Evolutionary conservation across 176 grass and related monocot genomes (phyloP).

Genomic region (sorghum (Sorghum bicolor)): Sorghum_bicolor_NCBIv3 NC_012873.2:57468001-57468500

Average conservation of each 20-base stretch:
- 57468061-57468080: neutral
- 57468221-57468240: neutral
- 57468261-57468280: conserved; percentile 18
- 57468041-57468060: neutral
- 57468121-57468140: neutral
- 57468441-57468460: neutral
- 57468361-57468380: neutral
- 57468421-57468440: neutral
- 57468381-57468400: neutral
- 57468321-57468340: conserved; percentile 7
- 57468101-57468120: neutral
- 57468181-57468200: neutral
- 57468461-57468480: conserved; percentile 3
- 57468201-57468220: neutral
- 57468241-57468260: conserved; percentile 31
- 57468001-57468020: neutral
- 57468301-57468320: conserved; percentile 20
- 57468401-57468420: neutral
- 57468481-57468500: neutral
- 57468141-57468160: neutral
- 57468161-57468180: neutral
- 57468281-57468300: conserved; percentile 32
- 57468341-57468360: neutral
- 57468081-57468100: neutral
- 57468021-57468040: neutral